Base-by-base conservation (phyloP, 179 eudicot species). In the Actinidia arguta region DNA sequence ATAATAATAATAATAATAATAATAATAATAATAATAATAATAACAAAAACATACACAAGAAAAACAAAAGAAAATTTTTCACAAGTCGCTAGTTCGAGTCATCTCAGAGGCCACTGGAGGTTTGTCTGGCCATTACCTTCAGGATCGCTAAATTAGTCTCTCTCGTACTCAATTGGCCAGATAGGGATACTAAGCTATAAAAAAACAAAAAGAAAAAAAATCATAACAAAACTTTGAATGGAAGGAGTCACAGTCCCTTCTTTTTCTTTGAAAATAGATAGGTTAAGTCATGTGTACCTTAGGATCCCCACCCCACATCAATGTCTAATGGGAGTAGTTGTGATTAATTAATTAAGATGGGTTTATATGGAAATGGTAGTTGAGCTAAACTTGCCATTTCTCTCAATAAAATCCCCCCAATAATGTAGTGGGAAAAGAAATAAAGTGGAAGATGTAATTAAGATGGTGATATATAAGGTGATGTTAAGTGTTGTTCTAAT, bases 341-440 rank as follows among this genome's bases (percentile, higher is more conserved):
- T 10, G 31, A 9, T 16, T 55, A 18, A 69, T 64, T 18, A 69
- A 69, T 69, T 20, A 69, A 69, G 20, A 42, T 7, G 13, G 51
- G 52, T 66, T 69, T 31, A 69, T 42, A 69, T 47, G 75, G 55
- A 46, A 47, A 71, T 47, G 55, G 75, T 3, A n/a, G 75, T 6
- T 18, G 17, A 46, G 52, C 55, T 20, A 71, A 71, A 71, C 13
- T n/a, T 9, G 56, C 10, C 31, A 71, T n/a, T 71, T 46, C n/a
- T 16, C 27, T 71, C 31, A 71, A 16, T 20, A 71, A 46, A n/a
- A 25, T 63, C 68, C 22, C 17, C 0, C 10, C 25, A 5, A 8
- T 63, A 25, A 63, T 14, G 61, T 56, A 14, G n/a, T 56, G 61
- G 61, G 61, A 14, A 56, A 56, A 63, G 22, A 22, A 62, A 63